These are phyloP conservation scores for Dipteronia dyeriana DNA, from an alignment of 345 rosid species.

Conservation along the genomic window DNA sequence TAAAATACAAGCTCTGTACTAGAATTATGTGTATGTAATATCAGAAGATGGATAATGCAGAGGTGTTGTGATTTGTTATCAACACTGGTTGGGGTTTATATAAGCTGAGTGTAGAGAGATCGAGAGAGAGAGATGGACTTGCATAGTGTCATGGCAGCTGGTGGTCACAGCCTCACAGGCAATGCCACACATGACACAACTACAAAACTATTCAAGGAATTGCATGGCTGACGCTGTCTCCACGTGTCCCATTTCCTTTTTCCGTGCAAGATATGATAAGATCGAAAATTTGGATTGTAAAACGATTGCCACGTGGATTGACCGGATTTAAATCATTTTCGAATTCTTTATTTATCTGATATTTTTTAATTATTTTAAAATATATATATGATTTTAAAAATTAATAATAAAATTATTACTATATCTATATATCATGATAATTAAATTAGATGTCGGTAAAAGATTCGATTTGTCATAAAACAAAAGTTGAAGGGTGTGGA, in stretches of 20 bases:
- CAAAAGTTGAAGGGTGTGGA: too few species aligned
- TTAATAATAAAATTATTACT: too few species aligned
- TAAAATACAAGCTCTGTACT: neutral
- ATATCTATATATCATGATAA: too few species aligned
- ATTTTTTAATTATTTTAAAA: too few species aligned
- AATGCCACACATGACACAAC: constrained; percentile 4
- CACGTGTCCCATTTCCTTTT: neutral
- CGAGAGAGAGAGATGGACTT: neutral
- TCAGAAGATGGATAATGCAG: neutral
- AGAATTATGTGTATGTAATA: too few species aligned
- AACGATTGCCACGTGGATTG: neutral
- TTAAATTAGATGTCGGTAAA: too few species aligned
- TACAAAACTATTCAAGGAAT: neutral
- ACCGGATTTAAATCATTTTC: too few species aligned
- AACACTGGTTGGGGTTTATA: neutral
- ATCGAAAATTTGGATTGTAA: too few species aligned
- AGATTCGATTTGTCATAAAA: too few species aligned
- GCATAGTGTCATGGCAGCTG: neutral
- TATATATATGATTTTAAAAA: too few species aligned
- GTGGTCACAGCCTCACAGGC: neutral
- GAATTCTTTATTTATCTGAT: too few species aligned
- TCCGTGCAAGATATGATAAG: neutral
- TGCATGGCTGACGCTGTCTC: neutral
- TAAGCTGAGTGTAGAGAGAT: too few species aligned
- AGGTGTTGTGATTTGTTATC: neutral